phyloP scores from a whole-genome alignment of 129 eudicot species.

The Lonicera japonica region DNA sequence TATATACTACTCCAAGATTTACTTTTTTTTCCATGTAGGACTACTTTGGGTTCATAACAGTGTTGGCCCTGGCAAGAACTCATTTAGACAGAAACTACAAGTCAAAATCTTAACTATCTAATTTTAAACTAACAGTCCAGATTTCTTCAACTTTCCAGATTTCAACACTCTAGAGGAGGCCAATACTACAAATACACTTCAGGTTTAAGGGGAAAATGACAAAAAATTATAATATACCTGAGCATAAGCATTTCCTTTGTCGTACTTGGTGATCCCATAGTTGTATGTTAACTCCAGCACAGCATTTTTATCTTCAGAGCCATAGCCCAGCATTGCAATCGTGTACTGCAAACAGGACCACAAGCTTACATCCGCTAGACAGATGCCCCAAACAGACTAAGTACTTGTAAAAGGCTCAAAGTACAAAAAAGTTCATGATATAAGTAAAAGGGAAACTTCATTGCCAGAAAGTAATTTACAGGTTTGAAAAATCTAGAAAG shows the following conservation, averaged over 20 bases:
- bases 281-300: slow-evolving; percentile 93
- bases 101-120: no score
- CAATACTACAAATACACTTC: no score
- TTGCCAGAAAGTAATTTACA: neutral
- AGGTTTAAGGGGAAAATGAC: neutral
- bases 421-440: slow-evolving; percentile 4
- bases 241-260: slow-evolving; percentile 93
- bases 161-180: no score
- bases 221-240: slow-evolving; percentile 57
- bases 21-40: no score
- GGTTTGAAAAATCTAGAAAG: no score
- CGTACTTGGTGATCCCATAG: slow-evolving; percentile 86
- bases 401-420: neutral
- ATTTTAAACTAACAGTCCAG: no score
- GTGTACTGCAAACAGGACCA: slow-evolving; percentile 59
- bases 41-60: no score
- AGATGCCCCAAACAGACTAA: neutral
- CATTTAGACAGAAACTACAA: no score
- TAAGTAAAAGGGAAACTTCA: neutral
- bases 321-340: slow-evolving; percentile 97
- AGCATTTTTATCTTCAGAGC: slow-evolving; percentile 87
- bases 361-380: slow-evolving; percentile 7
- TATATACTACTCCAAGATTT: no score
- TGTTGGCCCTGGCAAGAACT: no score
- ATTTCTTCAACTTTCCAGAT: no score